A percentile compares a stretch with the other conserved stretches of the same genome.
These are phyloP conservation scores for Glarea lozoyensis DNA, from an alignment of 495 filamentous ascomycete genomes.

Conservation along the genomic window DNA sequence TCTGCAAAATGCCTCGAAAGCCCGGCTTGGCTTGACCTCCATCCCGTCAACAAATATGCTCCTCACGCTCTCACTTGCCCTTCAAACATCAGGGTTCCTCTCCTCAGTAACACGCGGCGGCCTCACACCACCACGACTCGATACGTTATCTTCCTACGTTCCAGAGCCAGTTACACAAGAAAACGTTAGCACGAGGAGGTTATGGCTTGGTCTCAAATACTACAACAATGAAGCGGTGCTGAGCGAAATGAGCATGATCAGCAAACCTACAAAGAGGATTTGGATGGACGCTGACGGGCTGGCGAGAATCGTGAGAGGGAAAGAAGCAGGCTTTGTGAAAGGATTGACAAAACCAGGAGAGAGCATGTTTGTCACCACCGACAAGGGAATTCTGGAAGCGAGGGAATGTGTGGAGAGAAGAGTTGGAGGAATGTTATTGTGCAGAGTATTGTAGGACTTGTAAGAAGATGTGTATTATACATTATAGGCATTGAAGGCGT, in stretches of 20 bases:
- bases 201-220: constrained; percentile 96
- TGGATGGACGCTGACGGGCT: constrained; percentile 53
- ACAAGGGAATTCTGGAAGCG: constrained; percentile 72
- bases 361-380: constrained; percentile 70
- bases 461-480: constrained; percentile 4
- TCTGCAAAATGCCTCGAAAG: constrained; percentile 86
- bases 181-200: constrained; percentile 66
- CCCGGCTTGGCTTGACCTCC: constrained; percentile 78
- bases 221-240: constrained; percentile 81
- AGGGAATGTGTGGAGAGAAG: constrained; percentile 82
- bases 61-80: constrained; percentile 61
- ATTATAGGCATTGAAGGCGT: constrained; percentile 6
- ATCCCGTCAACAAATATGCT: constrained; percentile 76
- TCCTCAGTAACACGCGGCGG: constrained; percentile 74
- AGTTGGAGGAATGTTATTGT: constrained; percentile 76
- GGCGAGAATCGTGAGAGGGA: constrained; percentile 55
- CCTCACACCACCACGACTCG: constrained; percentile 50
- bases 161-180: constrained; percentile 60
- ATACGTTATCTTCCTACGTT: constrained; percentile 37
- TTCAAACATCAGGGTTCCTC: constrained; percentile 79
- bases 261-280: constrained; percentile 67
- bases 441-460: constrained; percentile 47
- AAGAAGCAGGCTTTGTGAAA: constrained; percentile 51
- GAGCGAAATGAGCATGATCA: constrained; percentile 56
- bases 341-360: constrained; percentile 75